A percentile compares a stretch with the other conserved stretches of the same genome.
phyloP scores from a whole-genome alignment of 139 green algal species.

The Eudorina sp. region DNA sequence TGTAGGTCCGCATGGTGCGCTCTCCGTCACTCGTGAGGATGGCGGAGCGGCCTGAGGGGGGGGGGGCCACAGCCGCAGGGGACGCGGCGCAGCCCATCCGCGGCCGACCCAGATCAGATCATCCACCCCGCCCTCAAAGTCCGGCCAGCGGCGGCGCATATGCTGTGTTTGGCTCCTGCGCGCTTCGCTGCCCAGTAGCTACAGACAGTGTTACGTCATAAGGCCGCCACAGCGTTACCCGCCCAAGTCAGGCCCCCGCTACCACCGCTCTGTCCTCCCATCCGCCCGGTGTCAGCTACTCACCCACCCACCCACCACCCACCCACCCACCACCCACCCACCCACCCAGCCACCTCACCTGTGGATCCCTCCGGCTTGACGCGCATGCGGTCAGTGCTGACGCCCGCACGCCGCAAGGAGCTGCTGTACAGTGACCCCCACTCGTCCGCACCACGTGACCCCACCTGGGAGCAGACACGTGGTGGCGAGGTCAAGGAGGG shows the following conservation, averaged over 20 bases:
- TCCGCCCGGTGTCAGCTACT: no score
- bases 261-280: no score
- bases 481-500: not conserved
- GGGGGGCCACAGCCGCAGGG: not conserved
- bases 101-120: no score
- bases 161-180: no score
- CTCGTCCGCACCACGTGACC: slow-evolving; percentile 65
- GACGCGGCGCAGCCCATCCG: not conserved
- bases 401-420: slow-evolving; percentile 61
- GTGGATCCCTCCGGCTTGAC: slow-evolving; percentile 24
- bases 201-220: no score
- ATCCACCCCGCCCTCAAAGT: no score
- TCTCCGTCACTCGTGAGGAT: slow-evolving; percentile 71
- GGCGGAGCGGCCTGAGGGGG: slow-evolving; percentile 59
- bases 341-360: not conserved
- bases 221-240: no score
- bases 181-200: no score
- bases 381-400: slow-evolving; percentile 53
- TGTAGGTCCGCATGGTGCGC: slow-evolving; percentile 79
- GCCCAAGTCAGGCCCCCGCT: no score
- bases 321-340: not conserved
- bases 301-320: no score
- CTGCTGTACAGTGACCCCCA: slow-evolving; percentile 69
- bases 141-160: no score
- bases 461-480: slow-evolving; percentile 27